Evolutionary conservation across 2,329 filamentous ascomycete genomes (phyloP), one percentile per base, ranked within the genome.

Genomic region (Raffaelea albimanens): DNA sequence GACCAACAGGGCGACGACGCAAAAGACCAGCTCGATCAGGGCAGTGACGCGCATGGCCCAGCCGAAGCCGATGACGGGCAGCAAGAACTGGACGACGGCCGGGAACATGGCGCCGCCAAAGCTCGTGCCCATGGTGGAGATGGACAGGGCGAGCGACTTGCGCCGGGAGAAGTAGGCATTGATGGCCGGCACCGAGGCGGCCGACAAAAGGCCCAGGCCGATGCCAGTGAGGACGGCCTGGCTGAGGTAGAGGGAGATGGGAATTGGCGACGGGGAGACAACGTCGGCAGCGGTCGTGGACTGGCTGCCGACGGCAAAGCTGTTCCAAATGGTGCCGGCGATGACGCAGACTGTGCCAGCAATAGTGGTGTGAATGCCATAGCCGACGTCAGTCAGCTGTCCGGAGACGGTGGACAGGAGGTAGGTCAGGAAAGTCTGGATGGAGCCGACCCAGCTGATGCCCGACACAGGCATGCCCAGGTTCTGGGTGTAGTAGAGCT

Each of bases 91-190:
- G 5, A 77, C 67, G 2, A 75, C 67, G 1, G 75, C 70, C 0
- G 82, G 81, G 56, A 82, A 85, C 7, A 85, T 66, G 3, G 85
- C 63, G 2, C 80, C 80, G 1, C 82, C 82, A 0, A 74, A 71
- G 2, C 76, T 73, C 13, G 77, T 78, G 1, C 83, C 83, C 1
- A 72, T 73, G 0, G 80, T 75, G 31, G 74, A 70, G 4, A 83
- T 65, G 0, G 77, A 74, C 40, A 85, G 65, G 0, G 80, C 82
- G 4, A 82, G 63, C 0, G 73, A 70, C 11, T 77, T 68, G 42
- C 72, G 74, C 49, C 65, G 70, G 44, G 66, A 64, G 58, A 85
- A 85, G 52, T 82, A 82, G 5, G 74, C 78, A 31, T 70, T 69
- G 40, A 79, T 67, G 18, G 80, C 60, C 4, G 73, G 66, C 45